Evolutionary conservation across 352 stramenopile species (phyloP).

Genomic region (Phytopythium helicoides): DNA sequence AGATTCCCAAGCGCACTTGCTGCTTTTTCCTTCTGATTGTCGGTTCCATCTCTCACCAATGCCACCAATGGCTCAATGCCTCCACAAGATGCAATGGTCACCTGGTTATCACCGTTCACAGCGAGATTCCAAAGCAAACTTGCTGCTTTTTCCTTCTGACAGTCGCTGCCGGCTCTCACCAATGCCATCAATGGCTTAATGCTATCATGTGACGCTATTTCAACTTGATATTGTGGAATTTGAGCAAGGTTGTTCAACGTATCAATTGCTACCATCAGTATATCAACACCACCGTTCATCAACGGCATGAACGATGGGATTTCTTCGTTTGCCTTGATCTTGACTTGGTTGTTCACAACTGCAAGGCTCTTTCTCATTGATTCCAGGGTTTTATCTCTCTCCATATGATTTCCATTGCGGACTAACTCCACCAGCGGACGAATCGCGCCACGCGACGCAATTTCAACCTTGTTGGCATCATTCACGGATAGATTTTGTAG

Average conservation of each 20-base stretch:
- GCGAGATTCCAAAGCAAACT: background rate
- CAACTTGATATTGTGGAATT: no score
- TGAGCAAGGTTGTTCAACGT: background rate
- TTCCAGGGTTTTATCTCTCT: no score
- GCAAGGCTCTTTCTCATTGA: no score
- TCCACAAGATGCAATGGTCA: background rate
- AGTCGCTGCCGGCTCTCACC: background rate
- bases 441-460: no score
- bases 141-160: background rate
- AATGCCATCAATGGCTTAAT: background rate
- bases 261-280: background rate
- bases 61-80: background rate
- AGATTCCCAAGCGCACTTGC: background rate
- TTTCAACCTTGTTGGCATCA: no score
- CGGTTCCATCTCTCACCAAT: background rate
- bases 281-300: background rate
- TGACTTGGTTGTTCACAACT: no score
- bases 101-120: background rate
- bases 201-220: background rate
- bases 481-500: background rate
- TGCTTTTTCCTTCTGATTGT: background rate
- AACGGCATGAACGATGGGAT: background rate
- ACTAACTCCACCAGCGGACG: no score
- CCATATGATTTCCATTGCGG: no score
- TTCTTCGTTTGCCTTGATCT: no score